phyloP scores from a whole-genome alignment of 2,329 filamentous ascomycete genomes.

The Colletotrichum liriopes region DNA sequence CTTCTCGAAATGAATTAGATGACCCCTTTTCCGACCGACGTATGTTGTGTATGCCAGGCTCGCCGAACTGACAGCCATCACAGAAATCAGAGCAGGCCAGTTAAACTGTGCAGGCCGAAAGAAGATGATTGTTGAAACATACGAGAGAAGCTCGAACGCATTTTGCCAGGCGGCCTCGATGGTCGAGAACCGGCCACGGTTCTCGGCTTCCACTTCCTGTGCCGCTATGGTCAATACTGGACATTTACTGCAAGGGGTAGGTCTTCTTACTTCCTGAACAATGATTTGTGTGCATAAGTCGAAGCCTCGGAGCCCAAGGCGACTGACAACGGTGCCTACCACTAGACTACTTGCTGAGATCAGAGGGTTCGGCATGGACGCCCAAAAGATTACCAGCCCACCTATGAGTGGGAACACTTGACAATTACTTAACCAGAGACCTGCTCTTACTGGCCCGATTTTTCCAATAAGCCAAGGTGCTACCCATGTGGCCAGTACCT shows the following conservation, averaged over 20 bases:
- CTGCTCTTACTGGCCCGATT: constrained; percentile 69
- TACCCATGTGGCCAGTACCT: constrained; percentile 69
- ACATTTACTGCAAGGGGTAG: fast-evolving
- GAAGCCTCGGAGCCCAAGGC: constrained; percentile 74
- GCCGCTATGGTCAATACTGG: not conserved
- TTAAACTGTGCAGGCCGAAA: constrained; percentile 75
- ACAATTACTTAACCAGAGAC: constrained; percentile 77
- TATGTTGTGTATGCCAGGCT: constrained; percentile 69
- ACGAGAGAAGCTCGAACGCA: constrained; percentile 78
- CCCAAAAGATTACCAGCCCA: constrained; percentile 48
- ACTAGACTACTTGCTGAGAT: constrained; percentile 65
- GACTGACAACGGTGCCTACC: constrained; percentile 67
- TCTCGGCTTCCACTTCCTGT: constrained; percentile 68
- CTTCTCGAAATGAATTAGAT: constrained; percentile 18
- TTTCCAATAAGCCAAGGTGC: constrained; percentile 65
- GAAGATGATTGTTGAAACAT: constrained; percentile 76
- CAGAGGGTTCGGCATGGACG: constrained; percentile 46
- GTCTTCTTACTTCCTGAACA: constrained; percentile 68
- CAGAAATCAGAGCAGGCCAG: constrained; percentile 74
- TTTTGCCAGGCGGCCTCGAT: constrained; percentile 80
- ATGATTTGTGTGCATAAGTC: constrained; percentile 74
- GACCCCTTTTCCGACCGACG: constrained; percentile 52
- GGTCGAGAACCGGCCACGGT: constrained; percentile 78
- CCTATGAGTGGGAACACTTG: constrained; percentile 67
- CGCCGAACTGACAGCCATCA: constrained; percentile 65